Base-by-base conservation (phyloP, 805 yeast genomes). In the Lachancea thermotolerans region DNA sequence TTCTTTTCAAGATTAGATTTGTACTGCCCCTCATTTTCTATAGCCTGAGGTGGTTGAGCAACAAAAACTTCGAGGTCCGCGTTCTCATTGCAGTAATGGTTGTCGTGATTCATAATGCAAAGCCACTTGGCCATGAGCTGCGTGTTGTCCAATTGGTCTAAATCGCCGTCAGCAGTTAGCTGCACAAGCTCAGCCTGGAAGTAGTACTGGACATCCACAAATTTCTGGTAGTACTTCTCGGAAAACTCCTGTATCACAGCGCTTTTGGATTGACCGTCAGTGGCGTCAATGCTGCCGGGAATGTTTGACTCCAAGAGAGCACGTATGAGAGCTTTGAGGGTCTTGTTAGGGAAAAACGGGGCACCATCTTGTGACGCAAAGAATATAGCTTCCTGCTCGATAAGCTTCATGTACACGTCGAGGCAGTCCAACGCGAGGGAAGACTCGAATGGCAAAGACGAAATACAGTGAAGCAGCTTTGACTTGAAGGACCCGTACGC, bases 191-290 rank as follows among this genome's bases (percentile, higher is more conserved):
- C 80, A 33, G 72, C 67, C 57, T 82, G 79, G 52, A 86, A 82
- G 57, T 81, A 85, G 58, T 71, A 87, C 54, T 89, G 86, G 46
- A 91, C 65, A 60, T 91, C 99, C 70, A 85, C 85, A 61, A 75
- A 77, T 53, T 72, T 71, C 28, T 57, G 56, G 56, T 81, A 81
- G 49, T 75, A 79, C 25, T 67, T 68, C 17, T 73, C 78, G 27
- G 71, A 55, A 56, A 85, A 85, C 58, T 83, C 87, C 41, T 70
- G 60, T 12, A 78, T 48, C 10, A 75, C 59, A 42, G 75, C 71
- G 56, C 72, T 74, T 12, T 73, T 72, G 1, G 65, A 60, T 37
- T 57, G 55, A 2, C 66, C 66, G 30, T 71, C 66, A 0, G 78
- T 64, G 10, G 74, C 76, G 56, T 79, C 81, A 2, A 62, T 56